Evolutionary conservation across 768 basidiomycete species (phyloP).

Genomic region (Mycena indigotica): DNA sequence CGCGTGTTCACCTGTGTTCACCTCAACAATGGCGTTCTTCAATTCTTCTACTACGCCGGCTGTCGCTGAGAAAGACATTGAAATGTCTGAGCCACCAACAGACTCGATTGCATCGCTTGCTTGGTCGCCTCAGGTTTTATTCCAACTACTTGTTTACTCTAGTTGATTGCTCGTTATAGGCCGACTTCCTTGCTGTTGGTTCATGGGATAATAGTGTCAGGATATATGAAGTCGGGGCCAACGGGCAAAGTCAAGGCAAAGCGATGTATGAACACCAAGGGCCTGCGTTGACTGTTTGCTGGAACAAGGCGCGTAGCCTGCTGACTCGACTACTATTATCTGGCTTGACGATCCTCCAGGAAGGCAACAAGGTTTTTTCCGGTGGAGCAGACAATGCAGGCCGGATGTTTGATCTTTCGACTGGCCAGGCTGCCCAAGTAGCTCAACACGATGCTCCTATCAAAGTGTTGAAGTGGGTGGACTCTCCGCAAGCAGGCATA

Average conservation of each 20-base stretch:
- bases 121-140: slow-evolving; percentile 61
- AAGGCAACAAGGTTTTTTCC: slow-evolving; percentile 88
- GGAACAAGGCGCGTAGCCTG: slow-evolving; percentile 61
- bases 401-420: slow-evolving; percentile 88
- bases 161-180: slow-evolving; percentile 62
- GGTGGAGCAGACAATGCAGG: slow-evolving; percentile 95
- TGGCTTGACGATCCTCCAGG: slow-evolving; percentile 58
- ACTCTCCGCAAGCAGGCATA: slow-evolving; percentile 71
- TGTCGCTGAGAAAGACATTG: slow-evolving; percentile 51
- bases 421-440: slow-evolving; percentile 78
- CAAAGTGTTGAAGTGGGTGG: slow-evolving; percentile 79
- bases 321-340: too few relatives aligned
- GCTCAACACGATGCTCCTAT: slow-evolving; percentile 91
- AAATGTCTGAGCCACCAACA: slow-evolving; percentile 60
- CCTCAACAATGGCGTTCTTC: slow-evolving; percentile 20
- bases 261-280: slow-evolving; percentile 73
- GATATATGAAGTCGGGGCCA: slow-evolving; percentile 67
- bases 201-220: slow-evolving; percentile 79
- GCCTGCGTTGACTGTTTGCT: slow-evolving; percentile 69
- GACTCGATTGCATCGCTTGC: slow-evolving; percentile 70
- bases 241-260: slow-evolving; percentile 60
- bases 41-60: neutral
- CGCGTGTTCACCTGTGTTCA: neutral
- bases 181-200: slow-evolving; percentile 72
- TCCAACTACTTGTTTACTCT: slow-evolving; percentile 61